Conservation (phyloP, 2,329 filamentous ascomycete species). For the Sporothrix inflata region DNA sequence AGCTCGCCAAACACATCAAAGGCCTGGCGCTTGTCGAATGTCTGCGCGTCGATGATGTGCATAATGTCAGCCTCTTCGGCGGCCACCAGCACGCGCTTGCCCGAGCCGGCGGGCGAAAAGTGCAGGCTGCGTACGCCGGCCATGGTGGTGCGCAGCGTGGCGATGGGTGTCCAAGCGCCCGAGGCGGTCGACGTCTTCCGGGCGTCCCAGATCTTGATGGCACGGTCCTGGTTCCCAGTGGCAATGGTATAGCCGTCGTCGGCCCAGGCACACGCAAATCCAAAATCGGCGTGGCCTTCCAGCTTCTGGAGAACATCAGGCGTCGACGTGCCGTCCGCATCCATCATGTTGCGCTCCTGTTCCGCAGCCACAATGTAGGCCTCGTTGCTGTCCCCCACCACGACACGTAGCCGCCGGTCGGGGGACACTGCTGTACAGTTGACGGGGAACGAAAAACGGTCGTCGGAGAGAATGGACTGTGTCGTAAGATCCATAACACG, state of each 20-base stretch:
- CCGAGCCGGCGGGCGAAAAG: conserved; percentile 73
- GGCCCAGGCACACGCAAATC: conserved; percentile 80
- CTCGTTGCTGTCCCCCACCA: conserved; percentile 71
- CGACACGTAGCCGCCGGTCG: conserved; percentile 69
- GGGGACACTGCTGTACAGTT: conserved; percentile 76
- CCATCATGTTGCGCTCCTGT: conserved; percentile 48
- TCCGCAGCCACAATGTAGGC: conserved; percentile 72
- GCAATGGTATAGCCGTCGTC: conserved; percentile 76
- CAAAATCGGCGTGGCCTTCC: conserved; percentile 68
- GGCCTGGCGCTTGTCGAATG: conserved; percentile 66
- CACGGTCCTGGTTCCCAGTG: conserved; percentile 76
- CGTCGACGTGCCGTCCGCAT: conserved; percentile 1
- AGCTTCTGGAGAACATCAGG: conserved; percentile 58
- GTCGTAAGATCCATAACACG: conserved; percentile 62
- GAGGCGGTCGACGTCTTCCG: conserved; percentile 65
- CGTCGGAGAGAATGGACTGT: conserved; percentile 59
- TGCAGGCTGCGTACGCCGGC: conserved; percentile 69
- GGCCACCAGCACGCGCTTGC: conserved; percentile 67
- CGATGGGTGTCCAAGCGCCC: conserved; percentile 52
- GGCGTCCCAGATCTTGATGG: conserved; percentile 75
- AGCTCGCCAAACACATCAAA: conserved; percentile 77
- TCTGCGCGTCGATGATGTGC: conserved; percentile 69
- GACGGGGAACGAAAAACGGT: conserved; percentile 61
- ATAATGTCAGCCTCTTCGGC: conserved; percentile 77
- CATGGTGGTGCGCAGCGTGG: conserved; percentile 65